Base-by-base conservation (phyloP, 2,329 filamentous ascomycete genomes). In the Ophiostoma ulmi region DNA sequence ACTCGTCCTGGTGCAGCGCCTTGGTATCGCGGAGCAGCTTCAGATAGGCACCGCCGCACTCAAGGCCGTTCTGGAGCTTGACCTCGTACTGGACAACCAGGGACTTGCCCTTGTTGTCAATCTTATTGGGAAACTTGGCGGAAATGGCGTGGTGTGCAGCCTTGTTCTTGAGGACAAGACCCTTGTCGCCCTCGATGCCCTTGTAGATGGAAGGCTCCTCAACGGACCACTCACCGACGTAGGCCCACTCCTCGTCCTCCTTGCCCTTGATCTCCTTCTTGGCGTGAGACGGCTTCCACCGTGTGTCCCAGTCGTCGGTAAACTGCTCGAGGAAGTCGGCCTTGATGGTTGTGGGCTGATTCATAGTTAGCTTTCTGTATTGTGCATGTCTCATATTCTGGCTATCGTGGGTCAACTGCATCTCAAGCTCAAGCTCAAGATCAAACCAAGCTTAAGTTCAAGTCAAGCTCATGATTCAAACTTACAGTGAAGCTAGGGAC, bases 121-220 rank as follows among this genome's bases (percentile, higher is more conserved):
- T 91, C 83, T 92, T 91, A 87, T 96, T 93, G 80, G 91, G 89
- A 85, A 99, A 98, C 83, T 98, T 98, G 84, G 95, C 93, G 68
- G 95, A 99, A 81, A 99, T 99, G 85, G 95, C 95, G 83, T 99
- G 95, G 84, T 99, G 95, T 77, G 95, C 95, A 75, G 95, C 95
- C 75, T 92, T 87, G 85, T 98, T 97, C 90, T 99, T 99, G 82
- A 98, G 88, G 74, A 99, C 94, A 76, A 99, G 89, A 82, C 94
- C 95, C 85, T 96, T 96, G 83, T 98, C 94, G 74, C 92, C 93
- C 77, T 93, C 90, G 77, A 97, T 95, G 77, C 93, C 95, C 85
- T 95, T 96, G 81, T 91, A 90, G 78, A 95, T 88, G 73, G 84
- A 83, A 70, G 95, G 95, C 87, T 98, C 95, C 85, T 99, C 95